Evolutionary conservation across 805 yeast genomes (phyloP).

Genomic region (Kodamaea leandrae): DNA sequence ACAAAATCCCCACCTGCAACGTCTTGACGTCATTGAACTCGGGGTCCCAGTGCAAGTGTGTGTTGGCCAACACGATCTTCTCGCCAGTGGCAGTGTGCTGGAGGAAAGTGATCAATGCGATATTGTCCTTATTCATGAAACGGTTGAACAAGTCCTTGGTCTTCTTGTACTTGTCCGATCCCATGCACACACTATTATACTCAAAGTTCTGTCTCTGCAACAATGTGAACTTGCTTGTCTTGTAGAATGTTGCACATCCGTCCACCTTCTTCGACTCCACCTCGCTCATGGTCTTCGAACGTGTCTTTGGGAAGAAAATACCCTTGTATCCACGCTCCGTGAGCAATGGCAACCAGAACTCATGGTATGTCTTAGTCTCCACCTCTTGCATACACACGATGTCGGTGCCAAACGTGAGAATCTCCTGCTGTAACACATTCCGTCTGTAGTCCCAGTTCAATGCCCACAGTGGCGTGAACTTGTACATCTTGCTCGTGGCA

Average conservation of each 20-base stretch:
- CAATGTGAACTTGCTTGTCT: slow-evolving; percentile 63
- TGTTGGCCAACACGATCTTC: slow-evolving; percentile 72
- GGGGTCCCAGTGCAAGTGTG: slow-evolving; percentile 99
- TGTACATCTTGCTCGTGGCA: slow-evolving; percentile 89
- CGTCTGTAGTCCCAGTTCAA: slow-evolving; percentile 89
- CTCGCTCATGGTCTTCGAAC: slow-evolving; percentile 87
- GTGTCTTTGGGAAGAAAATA: slow-evolving; percentile 78
- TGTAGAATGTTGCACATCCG: slow-evolving; percentile 96
- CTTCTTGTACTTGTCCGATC: slow-evolving; percentile 82
- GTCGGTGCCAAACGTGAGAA: slow-evolving; percentile 64
- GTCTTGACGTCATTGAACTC: slow-evolving; percentile 93
- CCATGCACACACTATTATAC: slow-evolving; percentile 77
- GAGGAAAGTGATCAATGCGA: slow-evolving; percentile 74
- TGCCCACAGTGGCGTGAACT: slow-evolving; percentile 97
- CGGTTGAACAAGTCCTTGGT: slow-evolving; percentile 94
- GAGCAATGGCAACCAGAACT: slow-evolving; percentile 79
- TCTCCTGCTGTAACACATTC: slow-evolving; percentile 70
- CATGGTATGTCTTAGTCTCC: slow-evolving; percentile 81
- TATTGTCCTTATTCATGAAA: slow-evolving; percentile 92
- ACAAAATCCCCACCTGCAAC: slow-evolving; percentile 86
- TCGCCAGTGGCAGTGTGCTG: slow-evolving; percentile 74
- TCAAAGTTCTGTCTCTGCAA: slow-evolving; percentile 74
- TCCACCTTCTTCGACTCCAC: slow-evolving; percentile 86
- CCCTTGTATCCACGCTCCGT: slow-evolving; percentile 75
- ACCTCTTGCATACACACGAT: slow-evolving; percentile 93